These are phyloP conservation scores for Neurospora cerealis DNA, from an alignment of 495 filamentous ascomycete species.

Conservation along the genomic window DNA sequence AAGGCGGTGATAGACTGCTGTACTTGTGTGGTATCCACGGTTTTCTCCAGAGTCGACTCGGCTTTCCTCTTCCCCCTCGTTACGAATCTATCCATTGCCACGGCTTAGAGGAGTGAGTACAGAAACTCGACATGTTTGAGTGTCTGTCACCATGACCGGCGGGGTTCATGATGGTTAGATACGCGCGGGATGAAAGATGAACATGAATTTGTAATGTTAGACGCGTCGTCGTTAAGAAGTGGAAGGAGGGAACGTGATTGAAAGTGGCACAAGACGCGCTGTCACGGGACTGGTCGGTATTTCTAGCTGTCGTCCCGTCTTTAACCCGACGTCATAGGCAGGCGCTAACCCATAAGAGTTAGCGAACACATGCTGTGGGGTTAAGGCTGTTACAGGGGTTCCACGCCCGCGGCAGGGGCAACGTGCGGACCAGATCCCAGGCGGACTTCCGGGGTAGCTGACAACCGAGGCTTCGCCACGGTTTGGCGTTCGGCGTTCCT, in stretches of 20 bases:
- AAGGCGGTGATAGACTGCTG: neutral
- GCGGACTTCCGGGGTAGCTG: neutral
- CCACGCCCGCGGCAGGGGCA: neutral
- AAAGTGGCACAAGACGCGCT: neutral
- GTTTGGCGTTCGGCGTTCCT: neutral
- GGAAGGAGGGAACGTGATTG: neutral
- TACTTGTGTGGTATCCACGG: neutral
- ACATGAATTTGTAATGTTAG: neutral
- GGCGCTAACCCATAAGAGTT: neutral
- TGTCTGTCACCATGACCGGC: neutral
- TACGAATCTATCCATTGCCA: constrained; percentile 36
- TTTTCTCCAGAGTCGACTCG: constrained; percentile 1
- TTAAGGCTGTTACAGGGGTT: neutral
- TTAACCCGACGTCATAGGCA: neutral
- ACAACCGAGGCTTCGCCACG: constrained; percentile 1
- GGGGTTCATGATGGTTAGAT: neutral
- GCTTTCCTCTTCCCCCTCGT: constrained; percentile 33
- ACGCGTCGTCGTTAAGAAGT: constrained; percentile 1
- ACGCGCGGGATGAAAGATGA: neutral
- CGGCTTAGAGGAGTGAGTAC: neutral
- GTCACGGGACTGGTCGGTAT: constrained; percentile 4
- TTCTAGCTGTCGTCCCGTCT: neutral
- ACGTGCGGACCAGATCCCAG: neutral
- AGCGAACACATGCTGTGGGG: neutral
- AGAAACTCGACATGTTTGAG: neutral